Percentiles rank a stretch among this genome's conserved stretches.
Evolutionary conservation across 1,284 basidiomycete genomes (phyloP).

Genomic region (Microbotryum saponariae): DNA sequence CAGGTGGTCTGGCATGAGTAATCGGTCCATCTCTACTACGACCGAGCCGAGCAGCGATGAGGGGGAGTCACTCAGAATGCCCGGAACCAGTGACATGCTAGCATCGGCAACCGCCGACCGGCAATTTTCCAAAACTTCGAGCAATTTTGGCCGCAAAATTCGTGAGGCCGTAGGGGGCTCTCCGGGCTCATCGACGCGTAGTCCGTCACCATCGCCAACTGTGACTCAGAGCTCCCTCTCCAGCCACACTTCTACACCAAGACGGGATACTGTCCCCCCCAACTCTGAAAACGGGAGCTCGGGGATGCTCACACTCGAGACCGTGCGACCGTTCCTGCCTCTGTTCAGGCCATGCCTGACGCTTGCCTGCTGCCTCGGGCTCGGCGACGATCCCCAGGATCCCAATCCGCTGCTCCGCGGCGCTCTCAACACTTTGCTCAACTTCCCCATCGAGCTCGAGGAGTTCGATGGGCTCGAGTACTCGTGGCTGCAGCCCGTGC

Average conservation of each 20-base stretch:
- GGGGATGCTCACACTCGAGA: conserved; percentile 5
- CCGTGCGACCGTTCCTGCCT: conserved; percentile 22
- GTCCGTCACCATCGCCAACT: background rate
- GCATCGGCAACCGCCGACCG: background rate
- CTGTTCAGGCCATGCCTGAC: conserved; percentile 28
- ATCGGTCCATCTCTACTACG: background rate
- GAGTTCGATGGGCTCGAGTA: conserved; percentile 26
- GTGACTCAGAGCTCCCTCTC: no score
- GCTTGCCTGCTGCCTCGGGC: conserved; percentile 14
- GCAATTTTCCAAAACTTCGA: no score
- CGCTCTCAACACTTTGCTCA: conserved; percentile 32
- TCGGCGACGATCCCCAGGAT: conserved; percentile 8
- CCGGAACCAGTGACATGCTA: background rate
- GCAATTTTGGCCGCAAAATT: no score
- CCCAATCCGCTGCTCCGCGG: conserved; percentile 16
- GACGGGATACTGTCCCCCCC: background rate
- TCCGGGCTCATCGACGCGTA: no score
- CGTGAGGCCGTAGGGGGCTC: conserved; percentile 15
- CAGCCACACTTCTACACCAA: no score
- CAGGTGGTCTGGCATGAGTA: conserved; percentile 10
- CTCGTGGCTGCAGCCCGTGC: conserved; percentile 27
- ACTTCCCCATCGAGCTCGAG: conserved; percentile 32
- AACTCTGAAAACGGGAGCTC: background rate
- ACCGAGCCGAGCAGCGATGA: background rate
- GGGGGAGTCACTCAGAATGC: background rate